A percentile compares a stretch with the other conserved stretches of the same genome.
Conservation (phyloP, 495 filamentous ascomycete species). For the Friedmanniomyces endolithicus region DNA sequence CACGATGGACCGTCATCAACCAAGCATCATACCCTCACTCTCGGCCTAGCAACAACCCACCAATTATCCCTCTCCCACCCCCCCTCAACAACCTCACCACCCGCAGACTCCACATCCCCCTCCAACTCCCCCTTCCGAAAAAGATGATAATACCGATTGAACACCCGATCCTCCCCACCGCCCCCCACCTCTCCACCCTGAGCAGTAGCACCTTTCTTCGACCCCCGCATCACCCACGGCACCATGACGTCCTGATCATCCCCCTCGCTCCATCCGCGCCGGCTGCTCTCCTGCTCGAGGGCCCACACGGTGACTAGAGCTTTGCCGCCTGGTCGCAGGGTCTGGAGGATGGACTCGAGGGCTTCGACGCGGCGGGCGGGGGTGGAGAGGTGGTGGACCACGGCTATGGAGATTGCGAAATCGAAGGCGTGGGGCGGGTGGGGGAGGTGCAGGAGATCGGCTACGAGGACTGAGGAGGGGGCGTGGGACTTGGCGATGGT, state of each 20-base stretch:
- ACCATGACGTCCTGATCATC: constrained; percentile 89
- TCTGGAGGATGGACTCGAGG: constrained; percentile 57
- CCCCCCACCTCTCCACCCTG: constrained; percentile 10
- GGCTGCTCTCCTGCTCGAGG: constrained; percentile 77
- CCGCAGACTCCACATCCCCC: constrained; percentile 59
- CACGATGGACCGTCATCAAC: too few relatives aligned
- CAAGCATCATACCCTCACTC: background rate
- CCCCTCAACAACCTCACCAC: constrained; percentile 60
- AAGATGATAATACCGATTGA: constrained; percentile 89
- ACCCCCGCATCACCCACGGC: constrained; percentile 68
- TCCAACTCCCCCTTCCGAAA: constrained; percentile 82
- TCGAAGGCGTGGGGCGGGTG: constrained; percentile 61
- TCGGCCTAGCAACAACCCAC: constrained; percentile 59
- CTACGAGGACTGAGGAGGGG: constrained; percentile 52
- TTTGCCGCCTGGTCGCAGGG: constrained; percentile 50
- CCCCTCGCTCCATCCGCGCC: constrained; percentile 82
- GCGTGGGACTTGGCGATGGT: constrained; percentile 57
- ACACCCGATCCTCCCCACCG: constrained; percentile 38
- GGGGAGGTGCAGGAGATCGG: constrained; percentile 57
- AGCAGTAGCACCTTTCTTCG: constrained; percentile 15
- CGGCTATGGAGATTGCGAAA: constrained; percentile 90
- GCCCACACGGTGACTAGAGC: constrained; percentile 93
- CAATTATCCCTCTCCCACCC: constrained; percentile 98
- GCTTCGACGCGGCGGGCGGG: constrained; percentile 58
- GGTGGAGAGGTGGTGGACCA: constrained; percentile 92